Conservation (phyloP, 306 rosid genomes). For the Prunus mira region DNA sequence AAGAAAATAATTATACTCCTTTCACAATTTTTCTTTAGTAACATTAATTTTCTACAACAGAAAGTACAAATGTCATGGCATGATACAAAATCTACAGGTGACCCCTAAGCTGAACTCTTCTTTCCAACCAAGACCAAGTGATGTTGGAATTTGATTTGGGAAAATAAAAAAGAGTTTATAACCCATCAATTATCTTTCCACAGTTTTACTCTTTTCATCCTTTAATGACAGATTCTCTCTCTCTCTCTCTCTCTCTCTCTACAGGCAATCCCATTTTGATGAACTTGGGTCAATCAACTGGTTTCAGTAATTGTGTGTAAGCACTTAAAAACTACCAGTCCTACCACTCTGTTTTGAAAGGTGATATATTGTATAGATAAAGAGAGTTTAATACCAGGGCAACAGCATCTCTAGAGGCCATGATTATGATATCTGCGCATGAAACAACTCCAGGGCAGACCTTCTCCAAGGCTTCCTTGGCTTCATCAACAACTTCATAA, state of each 20-base stretch:
- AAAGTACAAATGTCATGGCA: neutral
- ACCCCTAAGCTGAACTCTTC: neutral
- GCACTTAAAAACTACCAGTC: too few relatives aligned
- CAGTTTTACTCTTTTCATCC: too few relatives aligned
- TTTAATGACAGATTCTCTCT: too few relatives aligned
- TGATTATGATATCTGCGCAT: constrained; percentile 82
- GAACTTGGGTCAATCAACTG: too few relatives aligned
- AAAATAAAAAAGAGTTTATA: too few relatives aligned
- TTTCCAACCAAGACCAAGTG: neutral
- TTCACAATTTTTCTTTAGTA: neutral
- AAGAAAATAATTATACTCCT: neutral
- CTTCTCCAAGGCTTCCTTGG: constrained; percentile 59
- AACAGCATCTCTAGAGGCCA: constrained; percentile 90
- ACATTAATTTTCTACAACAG: neutral
- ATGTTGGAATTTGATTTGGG: neutral
- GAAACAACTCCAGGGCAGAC: constrained; percentile 77
- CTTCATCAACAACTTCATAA: constrained; percentile 70
- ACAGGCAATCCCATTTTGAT: too few relatives aligned
- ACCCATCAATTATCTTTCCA: too few relatives aligned
- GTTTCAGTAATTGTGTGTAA: too few relatives aligned
- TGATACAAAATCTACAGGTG: neutral
- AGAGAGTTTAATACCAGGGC: constrained; percentile 38
- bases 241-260: too few relatives aligned
- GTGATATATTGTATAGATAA: neutral
- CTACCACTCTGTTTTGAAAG: neutral